phyloP scores from a whole-genome alignment of 2,329 filamentous ascomycete species.

The Septoria petroselini region DNA sequence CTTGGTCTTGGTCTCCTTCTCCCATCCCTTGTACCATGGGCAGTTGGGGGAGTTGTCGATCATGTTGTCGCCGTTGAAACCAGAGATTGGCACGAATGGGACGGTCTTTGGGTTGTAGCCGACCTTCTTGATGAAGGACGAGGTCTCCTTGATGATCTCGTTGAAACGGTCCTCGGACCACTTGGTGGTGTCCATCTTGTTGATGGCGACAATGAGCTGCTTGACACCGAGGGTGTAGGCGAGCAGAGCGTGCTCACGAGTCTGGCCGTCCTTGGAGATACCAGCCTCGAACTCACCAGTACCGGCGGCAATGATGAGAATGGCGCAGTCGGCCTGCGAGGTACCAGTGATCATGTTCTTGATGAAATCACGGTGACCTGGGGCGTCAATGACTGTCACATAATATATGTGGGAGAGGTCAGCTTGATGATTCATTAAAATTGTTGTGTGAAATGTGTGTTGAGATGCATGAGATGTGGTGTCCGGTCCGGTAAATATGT shows the following conservation, averaged over 20 bases:
- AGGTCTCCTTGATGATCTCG: slow-evolving; percentile 99
- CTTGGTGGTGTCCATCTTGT: slow-evolving; percentile 99
- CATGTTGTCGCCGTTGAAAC: slow-evolving; percentile 99
- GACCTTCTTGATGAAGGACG: slow-evolving; percentile 99
- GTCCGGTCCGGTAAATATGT: too few species aligned
- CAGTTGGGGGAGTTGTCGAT: slow-evolving; percentile 82
- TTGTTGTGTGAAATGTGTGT: too few species aligned
- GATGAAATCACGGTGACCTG: slow-evolving; percentile 99
- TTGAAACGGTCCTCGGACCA: slow-evolving; percentile 95
- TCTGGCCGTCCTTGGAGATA: slow-evolving; percentile 99
- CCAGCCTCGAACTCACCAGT: slow-evolving; percentile 99
- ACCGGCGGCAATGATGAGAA: slow-evolving; percentile 99
- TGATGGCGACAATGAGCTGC: slow-evolving; percentile 99
- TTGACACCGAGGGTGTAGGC: slow-evolving; percentile 99
- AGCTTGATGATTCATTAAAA: too few species aligned
- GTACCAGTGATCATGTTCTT: slow-evolving; percentile 99
- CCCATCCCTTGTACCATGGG: slow-evolving; percentile 99
- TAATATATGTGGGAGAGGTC: too few species aligned
- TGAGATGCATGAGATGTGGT: too few species aligned
- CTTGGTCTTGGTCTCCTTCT: slow-evolving; percentile 97
- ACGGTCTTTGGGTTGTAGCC: slow-evolving; percentile 99
- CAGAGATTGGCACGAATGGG: slow-evolving; percentile 98
- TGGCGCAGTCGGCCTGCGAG: slow-evolving; percentile 98
- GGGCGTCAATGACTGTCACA: slow-evolving; percentile 73
- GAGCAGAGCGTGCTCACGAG: slow-evolving; percentile 99